These are phyloP conservation scores for Tetrahymena borealis DNA, from an alignment of 73 alveolate genomes.

Conservation along the genomic window DNA sequence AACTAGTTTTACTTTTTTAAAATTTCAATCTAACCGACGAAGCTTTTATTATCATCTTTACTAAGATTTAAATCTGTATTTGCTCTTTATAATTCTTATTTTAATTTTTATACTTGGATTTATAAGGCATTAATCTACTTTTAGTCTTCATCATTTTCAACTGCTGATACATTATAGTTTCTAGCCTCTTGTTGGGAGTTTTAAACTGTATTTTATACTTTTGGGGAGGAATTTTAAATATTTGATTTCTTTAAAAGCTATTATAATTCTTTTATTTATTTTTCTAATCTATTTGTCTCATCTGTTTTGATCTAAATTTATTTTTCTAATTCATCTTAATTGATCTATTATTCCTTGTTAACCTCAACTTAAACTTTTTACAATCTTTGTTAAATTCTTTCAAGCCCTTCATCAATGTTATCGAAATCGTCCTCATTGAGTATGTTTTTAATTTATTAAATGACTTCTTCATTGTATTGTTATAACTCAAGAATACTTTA, in stretches of 20 bases:
- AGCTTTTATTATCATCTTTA: background rate
- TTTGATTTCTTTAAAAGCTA: background rate
- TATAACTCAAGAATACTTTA: background rate
- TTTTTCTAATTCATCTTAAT: background rate
- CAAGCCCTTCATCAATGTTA: background rate
- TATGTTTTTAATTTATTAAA: background rate
- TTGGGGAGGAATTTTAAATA: background rate
- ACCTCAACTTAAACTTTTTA: background rate
- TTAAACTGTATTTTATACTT: background rate
- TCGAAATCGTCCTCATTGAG: background rate
- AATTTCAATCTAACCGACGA: background rate
- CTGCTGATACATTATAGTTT: background rate
- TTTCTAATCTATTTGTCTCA: background rate
- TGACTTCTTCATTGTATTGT: background rate
- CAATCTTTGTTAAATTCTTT: background rate
- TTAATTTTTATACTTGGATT: background rate
- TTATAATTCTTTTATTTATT: background rate
- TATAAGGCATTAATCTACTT: background rate
- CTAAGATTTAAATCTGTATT: background rate
- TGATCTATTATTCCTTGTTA: background rate
- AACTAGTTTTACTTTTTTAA: background rate
- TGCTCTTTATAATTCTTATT: background rate
- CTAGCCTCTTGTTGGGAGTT: background rate
- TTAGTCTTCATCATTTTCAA: background rate
- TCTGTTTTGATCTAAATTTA: background rate